Evolutionary conservation across 2,329 filamentous ascomycete species (phyloP), one percentile per base, ranked within the genome.

Genomic region (Aspergillus fructus): DNA sequence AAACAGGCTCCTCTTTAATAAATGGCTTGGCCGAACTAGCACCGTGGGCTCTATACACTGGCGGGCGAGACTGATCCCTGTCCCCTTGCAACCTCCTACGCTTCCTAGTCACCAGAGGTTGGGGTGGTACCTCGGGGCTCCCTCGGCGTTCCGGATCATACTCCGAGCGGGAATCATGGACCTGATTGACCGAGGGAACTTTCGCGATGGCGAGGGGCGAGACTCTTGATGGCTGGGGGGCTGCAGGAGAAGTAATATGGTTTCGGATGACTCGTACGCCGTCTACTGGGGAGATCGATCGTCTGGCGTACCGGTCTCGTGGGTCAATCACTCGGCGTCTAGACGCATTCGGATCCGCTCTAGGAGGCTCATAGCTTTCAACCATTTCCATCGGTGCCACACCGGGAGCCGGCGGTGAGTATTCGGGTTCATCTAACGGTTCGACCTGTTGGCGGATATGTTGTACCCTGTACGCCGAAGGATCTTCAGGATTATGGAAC

Each of bases 141-240:
- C 75, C 75, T 42, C 71, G 60, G 37, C 64, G 69, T 19, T 70
- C 68, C 37, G 62, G 57, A 24, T 59, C 64, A 54, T 69, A 69
- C 46, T 74, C 79, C 61, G 73, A 73, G 23, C 76, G 71, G 43
- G 69, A 77, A 74, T 64, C 83, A 77, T 75, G 88, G 69, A 62
- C 82, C 78, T 71, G 89, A 81, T 62, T 85, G 63, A 81, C 68
- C 49, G 76, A 72, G 59, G 81, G 75, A 53, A 77, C 73, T 68
- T 83, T 84, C 55, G 80, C 71, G 45, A 79, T 76, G 56, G 83
- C 80, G 59, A 86, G 73, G 47, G 83, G 82, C 24, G 84, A 84
- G 23, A 85, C 85, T 68, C 90, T 88, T 49, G 87, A 86, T 53
- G 90, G 89, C 68, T 90, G 89, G 24, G 90, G 89, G 51, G 90